A percentile compares a stretch with the other conserved stretches of the same genome.
Conservation (phyloP, 2,329 filamentous ascomycete genomes). For the Dothistroma septosporum region DNA sequence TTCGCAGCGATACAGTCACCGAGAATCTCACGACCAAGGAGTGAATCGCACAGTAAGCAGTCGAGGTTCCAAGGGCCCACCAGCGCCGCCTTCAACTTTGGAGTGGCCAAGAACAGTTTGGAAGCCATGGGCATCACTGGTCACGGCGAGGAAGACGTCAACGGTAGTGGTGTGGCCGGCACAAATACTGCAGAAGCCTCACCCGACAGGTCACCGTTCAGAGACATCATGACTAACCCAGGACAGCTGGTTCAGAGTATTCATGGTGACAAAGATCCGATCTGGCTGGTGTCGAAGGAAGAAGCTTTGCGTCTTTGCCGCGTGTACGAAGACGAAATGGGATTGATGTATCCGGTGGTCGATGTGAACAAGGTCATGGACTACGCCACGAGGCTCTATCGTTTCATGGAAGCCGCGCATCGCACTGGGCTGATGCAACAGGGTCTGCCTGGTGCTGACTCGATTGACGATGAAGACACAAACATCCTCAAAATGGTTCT, state of each 20-base stretch:
- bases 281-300: conserved; percentile 72
- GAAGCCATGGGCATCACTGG: conserved; percentile 83
- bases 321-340: conserved; percentile 84
- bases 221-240: not conserved
- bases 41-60: conserved; percentile 39
- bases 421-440: conserved; percentile 56
- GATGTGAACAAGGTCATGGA: conserved; percentile 67
- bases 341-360: conserved; percentile 85
- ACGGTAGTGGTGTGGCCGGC: conserved; percentile 23
- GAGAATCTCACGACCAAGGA: conserved; percentile 33
- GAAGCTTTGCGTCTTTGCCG: conserved; percentile 75
- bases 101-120: conserved; percentile 80
- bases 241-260: conserved; percentile 29
- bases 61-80: conserved; percentile 78
- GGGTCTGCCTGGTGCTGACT: conserved; percentile 53
- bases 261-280: conserved; percentile 62
- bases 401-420: conserved; percentile 66
- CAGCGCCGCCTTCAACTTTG: conserved; percentile 77
- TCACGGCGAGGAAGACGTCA: conserved; percentile 62
- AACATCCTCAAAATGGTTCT: conserved; percentile 78
- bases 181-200: conserved; percentile 19
- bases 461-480: conserved; percentile 60
- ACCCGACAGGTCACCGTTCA: conserved; percentile 15
- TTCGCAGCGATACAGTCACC: conserved; percentile 30
- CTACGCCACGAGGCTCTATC: conserved; percentile 65